Evolutionary conservation across 192 early-diverging fungal species (phyloP).

Genomic region (Backusella westeae): DNA sequence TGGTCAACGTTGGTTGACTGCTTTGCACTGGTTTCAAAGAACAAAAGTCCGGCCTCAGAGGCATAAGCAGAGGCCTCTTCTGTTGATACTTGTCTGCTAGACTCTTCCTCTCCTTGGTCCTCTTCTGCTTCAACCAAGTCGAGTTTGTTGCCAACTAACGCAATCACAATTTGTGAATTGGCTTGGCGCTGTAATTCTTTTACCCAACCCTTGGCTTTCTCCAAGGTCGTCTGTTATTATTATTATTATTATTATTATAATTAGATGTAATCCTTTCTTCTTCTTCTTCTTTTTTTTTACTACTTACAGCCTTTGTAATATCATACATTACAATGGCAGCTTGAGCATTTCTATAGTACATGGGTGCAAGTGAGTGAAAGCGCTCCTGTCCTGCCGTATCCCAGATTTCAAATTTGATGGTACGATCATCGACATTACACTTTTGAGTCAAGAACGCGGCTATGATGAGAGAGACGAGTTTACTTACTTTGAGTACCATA

Average conservation of each 20-base stretch:
- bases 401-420: slow-evolving; percentile 86
- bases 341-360: slow-evolving; percentile 99
- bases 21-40: slow-evolving; percentile 93
- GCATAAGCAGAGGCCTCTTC: slow-evolving; percentile 53
- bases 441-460: slow-evolving; percentile 92
- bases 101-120: slow-evolving; percentile 14
- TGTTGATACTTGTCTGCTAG: slow-evolving; percentile 35
- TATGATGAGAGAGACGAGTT: background rate
- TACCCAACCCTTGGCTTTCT: slow-evolving; percentile 97
- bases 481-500: background rate
- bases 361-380: slow-evolving; percentile 85
- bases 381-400: slow-evolving; percentile 98
- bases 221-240: slow-evolving; percentile 69
- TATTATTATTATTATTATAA: background rate
- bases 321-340: slow-evolving; percentile 98
- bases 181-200: slow-evolving; percentile 98
- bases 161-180: slow-evolving; percentile 96
- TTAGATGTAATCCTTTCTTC: background rate
- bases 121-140: slow-evolving; percentile 59
- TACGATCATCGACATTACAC: slow-evolving; percentile 83
- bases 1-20: slow-evolving; percentile 85
- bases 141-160: slow-evolving; percentile 96
- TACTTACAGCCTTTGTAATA: slow-evolving; percentile 74
- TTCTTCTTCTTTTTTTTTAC: background rate
- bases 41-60: slow-evolving; percentile 78